phyloP scores from a whole-genome alignment of 805 yeast genomes.

The Novakomyces olei region DNA sequence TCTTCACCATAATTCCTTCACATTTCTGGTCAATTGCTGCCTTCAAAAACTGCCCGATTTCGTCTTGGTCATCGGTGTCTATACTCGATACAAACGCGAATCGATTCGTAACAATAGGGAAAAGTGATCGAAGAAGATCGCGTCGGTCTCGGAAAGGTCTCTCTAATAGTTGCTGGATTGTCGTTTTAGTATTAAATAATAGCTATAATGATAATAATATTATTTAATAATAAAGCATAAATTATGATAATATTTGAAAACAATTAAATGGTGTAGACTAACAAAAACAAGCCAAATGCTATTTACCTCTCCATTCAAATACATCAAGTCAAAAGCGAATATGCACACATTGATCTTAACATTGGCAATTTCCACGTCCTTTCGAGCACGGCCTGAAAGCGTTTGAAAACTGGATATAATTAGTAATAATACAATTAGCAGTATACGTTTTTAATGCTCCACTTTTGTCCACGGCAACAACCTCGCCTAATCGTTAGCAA shows the following conservation, averaged over 20 bases:
- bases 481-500: too few species aligned
- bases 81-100: constrained; percentile 9
- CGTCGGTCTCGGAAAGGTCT: constrained; percentile 9
- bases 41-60: constrained; percentile 7
- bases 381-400: constrained; percentile 73
- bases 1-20: constrained; percentile 13
- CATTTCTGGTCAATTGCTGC: constrained; percentile 8
- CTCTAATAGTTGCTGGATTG: constrained; percentile 4
- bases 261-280: not conserved
- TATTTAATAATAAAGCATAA: too few species aligned
- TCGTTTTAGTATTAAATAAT: not conserved
- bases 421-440: too few species aligned
- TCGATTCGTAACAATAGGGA: constrained; percentile 3
- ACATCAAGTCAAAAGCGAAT: constrained; percentile 69
- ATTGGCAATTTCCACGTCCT: constrained; percentile 65
- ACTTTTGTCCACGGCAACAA: constrained; percentile 10
- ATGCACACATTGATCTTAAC: constrained; percentile 74
- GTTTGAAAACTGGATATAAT: constrained; percentile 14
- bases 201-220: not conserved
- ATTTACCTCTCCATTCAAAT: constrained; percentile 33
- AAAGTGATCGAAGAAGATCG: constrained; percentile 6
- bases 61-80: constrained; percentile 8
- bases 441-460: constrained; percentile 6
- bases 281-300: not conserved
- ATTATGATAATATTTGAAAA: too few species aligned